Percentiles rank a stretch among this genome's conserved stretches.
phyloP scores from a whole-genome alignment of 2,329 filamentous ascomycete species.

The Penicillium rolfsii region DNA sequence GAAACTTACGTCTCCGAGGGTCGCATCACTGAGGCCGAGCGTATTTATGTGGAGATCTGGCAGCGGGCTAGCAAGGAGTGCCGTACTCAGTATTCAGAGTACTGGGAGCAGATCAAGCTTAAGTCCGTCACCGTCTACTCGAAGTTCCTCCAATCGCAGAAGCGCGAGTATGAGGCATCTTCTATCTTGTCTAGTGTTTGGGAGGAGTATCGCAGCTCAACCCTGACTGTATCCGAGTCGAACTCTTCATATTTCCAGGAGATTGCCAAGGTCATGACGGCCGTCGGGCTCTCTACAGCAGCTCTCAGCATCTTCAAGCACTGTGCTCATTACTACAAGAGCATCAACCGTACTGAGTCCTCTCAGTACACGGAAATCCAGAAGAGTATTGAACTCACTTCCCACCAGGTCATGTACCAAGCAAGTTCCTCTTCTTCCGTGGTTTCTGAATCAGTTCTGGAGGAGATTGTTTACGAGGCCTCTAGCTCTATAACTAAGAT shows the following conservation, averaged over 20 bases:
- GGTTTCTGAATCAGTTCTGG: conserved; percentile 48
- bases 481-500: conserved; percentile 46
- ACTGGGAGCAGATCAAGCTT: conserved; percentile 55
- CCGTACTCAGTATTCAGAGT: conserved; percentile 46
- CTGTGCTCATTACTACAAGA: conserved; percentile 42
- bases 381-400: conserved; percentile 49
- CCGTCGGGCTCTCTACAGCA: conserved; percentile 49
- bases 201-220: conserved; percentile 54
- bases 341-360: conserved; percentile 40
- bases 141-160: conserved; percentile 52
- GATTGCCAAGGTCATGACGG: conserved; percentile 52
- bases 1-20: conserved; percentile 42
- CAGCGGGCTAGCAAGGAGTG: conserved; percentile 54
- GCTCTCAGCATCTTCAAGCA: conserved; percentile 56
- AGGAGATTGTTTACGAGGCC: conserved; percentile 51
- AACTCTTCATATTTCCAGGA: conserved; percentile 43
- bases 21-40: conserved; percentile 47
- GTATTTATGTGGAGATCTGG: conserved; percentile 56
- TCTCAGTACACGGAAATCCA: conserved; percentile 48
- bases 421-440: conserved; percentile 40
- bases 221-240: conserved; percentile 45
- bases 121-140: conserved; percentile 52
- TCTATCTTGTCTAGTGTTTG: conserved; percentile 52
- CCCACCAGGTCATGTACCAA: conserved; percentile 48
- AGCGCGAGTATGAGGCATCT: conserved; percentile 50